phyloP scores from a whole-genome alignment of 768 basidiomycete genomes.

The Suillus luteus region DNA sequence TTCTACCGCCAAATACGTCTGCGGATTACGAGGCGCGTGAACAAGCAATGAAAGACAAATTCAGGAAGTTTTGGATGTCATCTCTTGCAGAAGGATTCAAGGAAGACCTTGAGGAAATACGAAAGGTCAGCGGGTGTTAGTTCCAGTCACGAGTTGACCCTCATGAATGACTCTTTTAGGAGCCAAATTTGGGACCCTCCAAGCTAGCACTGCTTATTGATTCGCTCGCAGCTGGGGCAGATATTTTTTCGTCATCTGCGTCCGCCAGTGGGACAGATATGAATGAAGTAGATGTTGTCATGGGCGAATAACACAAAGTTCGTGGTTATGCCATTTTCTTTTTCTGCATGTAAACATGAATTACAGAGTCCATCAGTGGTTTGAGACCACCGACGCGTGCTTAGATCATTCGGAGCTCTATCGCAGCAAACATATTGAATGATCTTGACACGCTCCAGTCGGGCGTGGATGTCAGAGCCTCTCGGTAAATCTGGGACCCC shows the following conservation, averaged over 20 bases:
- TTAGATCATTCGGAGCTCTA: no score
- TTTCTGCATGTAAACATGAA: background rate
- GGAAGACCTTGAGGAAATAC: slow-evolving; percentile 81
- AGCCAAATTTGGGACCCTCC: slow-evolving; percentile 69
- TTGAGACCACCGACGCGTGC: background rate
- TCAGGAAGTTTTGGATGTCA: slow-evolving; percentile 87
- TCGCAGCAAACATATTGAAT: background rate
- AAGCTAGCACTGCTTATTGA: slow-evolving; percentile 77
- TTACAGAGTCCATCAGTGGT: background rate
- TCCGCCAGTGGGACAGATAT: slow-evolving; percentile 31
- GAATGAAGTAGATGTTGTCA: slow-evolving; percentile 78
- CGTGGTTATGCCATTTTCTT: background rate
- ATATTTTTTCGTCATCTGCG: slow-evolving; percentile 59
- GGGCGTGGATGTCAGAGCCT: background rate
- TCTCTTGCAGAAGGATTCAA: slow-evolving; percentile 80
- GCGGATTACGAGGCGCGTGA: slow-evolving; percentile 45
- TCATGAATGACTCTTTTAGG: slow-evolving; percentile 34
- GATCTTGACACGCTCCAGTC: background rate
- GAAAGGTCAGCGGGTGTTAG: slow-evolving; percentile 54
- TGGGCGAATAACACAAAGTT: slow-evolving; percentile 36
- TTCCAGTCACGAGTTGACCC: slow-evolving; percentile 27
- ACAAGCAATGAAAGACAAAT: slow-evolving; percentile 59
- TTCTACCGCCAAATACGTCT: slow-evolving; percentile 43
- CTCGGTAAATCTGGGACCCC: background rate
- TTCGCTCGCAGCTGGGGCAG: slow-evolving; percentile 77